A percentile compares a stretch with the other conserved stretches of the same genome.
Conservation (phyloP, 2,329 filamentous ascomycete species). For the Venturia pyrina region DNA sequence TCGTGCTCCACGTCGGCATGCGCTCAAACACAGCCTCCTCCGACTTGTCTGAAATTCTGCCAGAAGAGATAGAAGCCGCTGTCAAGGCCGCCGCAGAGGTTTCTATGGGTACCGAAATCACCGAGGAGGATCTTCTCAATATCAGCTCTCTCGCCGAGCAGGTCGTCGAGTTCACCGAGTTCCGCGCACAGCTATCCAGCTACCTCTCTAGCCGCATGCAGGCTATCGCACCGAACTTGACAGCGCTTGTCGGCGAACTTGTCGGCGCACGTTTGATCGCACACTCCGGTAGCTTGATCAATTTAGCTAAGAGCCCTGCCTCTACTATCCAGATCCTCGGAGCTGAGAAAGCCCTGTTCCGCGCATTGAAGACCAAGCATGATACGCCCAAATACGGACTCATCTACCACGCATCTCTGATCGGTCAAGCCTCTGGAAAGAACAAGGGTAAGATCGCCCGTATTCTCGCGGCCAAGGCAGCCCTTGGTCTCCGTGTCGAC, state of each 20-base stretch:
- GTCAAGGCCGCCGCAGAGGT: slow-evolving; percentile 93
- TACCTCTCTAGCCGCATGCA: slow-evolving; percentile 93
- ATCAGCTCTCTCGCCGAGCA: slow-evolving; percentile 87
- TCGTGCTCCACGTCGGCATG: slow-evolving; percentile 84
- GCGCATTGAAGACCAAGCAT: slow-evolving; percentile 97
- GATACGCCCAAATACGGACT: slow-evolving; percentile 97
- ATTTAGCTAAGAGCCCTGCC: slow-evolving; percentile 86
- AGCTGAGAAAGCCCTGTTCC: slow-evolving; percentile 97
- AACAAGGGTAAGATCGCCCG: slow-evolving; percentile 99
- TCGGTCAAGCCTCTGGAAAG: slow-evolving; percentile 92
- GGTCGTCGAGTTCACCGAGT: slow-evolving; percentile 84
- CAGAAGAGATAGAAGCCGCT: slow-evolving; percentile 85
- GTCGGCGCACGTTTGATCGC: slow-evolving; percentile 92
- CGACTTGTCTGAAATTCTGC: slow-evolving; percentile 80
- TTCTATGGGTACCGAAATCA: slow-evolving; percentile 98
- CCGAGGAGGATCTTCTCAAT: slow-evolving; percentile 82
- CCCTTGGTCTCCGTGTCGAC: slow-evolving; percentile 86
- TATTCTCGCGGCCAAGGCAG: slow-evolving; percentile 88
- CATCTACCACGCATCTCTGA: slow-evolving; percentile 59
- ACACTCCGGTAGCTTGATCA: slow-evolving; percentile 88
- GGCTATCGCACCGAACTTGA: slow-evolving; percentile 92
- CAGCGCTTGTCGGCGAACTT: slow-evolving; percentile 81
- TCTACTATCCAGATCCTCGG: slow-evolving; percentile 96
- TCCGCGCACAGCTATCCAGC: slow-evolving; percentile 74
- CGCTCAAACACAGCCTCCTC: slow-evolving; percentile 65